phyloP scores from a whole-genome alignment of 306 rosid species.

The Cicer arietinum region DNA sequence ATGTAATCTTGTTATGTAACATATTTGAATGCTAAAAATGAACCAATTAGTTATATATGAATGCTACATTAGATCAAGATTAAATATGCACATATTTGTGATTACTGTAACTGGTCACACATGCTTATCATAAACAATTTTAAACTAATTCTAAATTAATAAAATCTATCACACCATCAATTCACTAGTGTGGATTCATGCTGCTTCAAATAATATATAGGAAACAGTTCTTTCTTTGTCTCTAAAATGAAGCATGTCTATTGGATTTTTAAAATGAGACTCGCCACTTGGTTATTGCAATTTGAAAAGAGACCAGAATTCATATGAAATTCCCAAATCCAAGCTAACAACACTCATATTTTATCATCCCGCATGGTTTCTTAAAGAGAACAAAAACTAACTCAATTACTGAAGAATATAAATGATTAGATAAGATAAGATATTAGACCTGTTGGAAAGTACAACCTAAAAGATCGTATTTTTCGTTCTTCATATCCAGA shows the following conservation, averaged over 20 bases:
- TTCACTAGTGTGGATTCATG: conserved; percentile 15
- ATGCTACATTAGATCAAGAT: conserved; percentile 8
- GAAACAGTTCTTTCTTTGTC: conserved; percentile 6
- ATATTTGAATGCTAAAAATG: conserved; percentile 25
- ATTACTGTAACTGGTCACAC: conserved; percentile 11
- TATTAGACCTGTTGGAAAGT: too few relatives aligned
- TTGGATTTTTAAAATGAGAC: too few relatives aligned
- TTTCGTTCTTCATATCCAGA: too few relatives aligned
- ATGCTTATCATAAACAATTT: background rate
- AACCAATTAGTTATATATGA: conserved; percentile 16
- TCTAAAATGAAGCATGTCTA: background rate
- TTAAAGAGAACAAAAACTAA: too few relatives aligned
- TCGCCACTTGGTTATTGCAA: too few relatives aligned
- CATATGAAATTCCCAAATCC: too few relatives aligned
- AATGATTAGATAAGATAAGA: too few relatives aligned
- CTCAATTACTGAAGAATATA: too few relatives aligned
- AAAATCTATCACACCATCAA: conserved; percentile 23
- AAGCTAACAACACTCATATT: too few relatives aligned
- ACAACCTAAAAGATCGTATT: too few relatives aligned
- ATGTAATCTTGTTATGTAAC: conserved; percentile 44
- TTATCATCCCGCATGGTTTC: too few relatives aligned
- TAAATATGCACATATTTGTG: conserved; percentile 13
- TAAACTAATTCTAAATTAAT: background rate
- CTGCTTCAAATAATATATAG: conserved; percentile 16
- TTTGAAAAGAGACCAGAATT: too few relatives aligned